Evolutionary conservation across 495 filamentous ascomycete genomes (phyloP).

Genomic region (Jackrogersella minutella): DNA sequence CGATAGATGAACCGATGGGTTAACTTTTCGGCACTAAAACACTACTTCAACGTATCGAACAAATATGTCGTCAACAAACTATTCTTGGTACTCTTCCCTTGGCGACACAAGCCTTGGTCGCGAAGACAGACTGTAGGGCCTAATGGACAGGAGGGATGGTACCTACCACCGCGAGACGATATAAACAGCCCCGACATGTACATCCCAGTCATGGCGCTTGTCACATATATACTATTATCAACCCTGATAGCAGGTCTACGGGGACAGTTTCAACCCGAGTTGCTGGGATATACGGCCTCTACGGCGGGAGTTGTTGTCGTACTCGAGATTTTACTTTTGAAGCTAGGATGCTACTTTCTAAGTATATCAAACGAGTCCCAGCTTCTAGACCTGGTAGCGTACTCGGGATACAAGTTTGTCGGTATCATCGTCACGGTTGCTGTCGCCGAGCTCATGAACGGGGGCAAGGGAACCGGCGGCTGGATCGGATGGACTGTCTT

Average conservation of each 20-base stretch:
- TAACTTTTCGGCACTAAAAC: conserved; percentile 89
- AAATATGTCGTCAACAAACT: conserved; percentile 86
- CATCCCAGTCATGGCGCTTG: conserved; percentile 92
- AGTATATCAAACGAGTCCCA: conserved; percentile 88
- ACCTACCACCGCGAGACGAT: conserved; percentile 93
- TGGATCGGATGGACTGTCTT: conserved; percentile 92
- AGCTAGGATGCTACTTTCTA: conserved; percentile 91
- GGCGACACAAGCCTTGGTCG: conserved; percentile 97
- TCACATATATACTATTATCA: conserved; percentile 95
- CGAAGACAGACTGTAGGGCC: conserved; percentile 71
- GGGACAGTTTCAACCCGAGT: conserved; percentile 93
- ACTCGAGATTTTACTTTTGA: conserved; percentile 87
- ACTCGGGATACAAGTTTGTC: conserved; percentile 98
- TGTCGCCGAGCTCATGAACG: conserved; percentile 76
- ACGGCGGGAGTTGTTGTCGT: conserved; percentile 81
- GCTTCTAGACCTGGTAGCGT: conserved; percentile 90
- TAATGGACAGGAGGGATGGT: conserved; percentile 80
- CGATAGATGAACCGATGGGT: conserved; percentile 88
- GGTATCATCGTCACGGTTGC: conserved; percentile 89
- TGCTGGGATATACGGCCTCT: conserved; percentile 87
- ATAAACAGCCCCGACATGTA: conserved; percentile 99
- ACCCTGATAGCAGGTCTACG: conserved; percentile 88
- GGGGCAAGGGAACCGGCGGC: conserved; percentile 79
- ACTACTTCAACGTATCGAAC: conserved; percentile 98
- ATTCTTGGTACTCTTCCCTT: conserved; percentile 92